Conservation (phyloP, 768 basidiomycete species). For the Collybia mongolica region DNA sequence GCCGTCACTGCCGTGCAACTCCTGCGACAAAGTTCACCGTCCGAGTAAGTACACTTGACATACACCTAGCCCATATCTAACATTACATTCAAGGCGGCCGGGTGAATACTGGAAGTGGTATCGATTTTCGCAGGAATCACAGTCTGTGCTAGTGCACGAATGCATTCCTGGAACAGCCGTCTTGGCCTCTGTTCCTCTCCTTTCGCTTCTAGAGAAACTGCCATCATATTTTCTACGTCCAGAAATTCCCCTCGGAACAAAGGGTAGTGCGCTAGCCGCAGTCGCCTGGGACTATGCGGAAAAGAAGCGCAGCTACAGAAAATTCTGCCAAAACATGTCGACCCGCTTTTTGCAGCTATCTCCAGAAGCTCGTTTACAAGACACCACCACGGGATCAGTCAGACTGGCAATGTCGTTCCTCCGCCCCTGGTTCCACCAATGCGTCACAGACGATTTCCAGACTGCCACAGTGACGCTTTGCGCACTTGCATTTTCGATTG, state of each 20-base stretch:
- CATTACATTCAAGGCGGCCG: constrained; percentile 12
- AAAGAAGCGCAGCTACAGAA: constrained; percentile 60
- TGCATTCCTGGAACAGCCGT: constrained; percentile 66
- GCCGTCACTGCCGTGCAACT: constrained; percentile 68
- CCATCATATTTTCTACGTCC: constrained; percentile 65
- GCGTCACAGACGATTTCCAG: constrained; percentile 36
- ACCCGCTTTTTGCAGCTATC: constrained; percentile 57
- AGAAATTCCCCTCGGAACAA: constrained; percentile 21
- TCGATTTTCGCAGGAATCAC: constrained; percentile 71
- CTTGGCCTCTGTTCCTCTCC: constrained; percentile 67
- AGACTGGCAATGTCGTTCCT: constrained; percentile 67
- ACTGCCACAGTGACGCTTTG: constrained; percentile 32
- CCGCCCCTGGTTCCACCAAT: constrained; percentile 65
- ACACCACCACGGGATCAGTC: constrained; percentile 67
- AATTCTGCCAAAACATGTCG: constrained; percentile 72
- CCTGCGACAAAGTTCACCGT: constrained; percentile 46
- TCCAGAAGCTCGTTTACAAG: constrained; percentile 55
- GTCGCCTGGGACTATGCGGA: constrained; percentile 56
- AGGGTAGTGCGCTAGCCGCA: constrained; percentile 29
- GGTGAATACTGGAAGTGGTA: constrained; percentile 74
- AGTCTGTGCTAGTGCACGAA: constrained; percentile 71
- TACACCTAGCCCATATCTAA: neutral
- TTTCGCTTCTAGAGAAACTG: constrained; percentile 60
- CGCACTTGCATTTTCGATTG: constrained; percentile 46
- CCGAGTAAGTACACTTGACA: constrained; percentile 47